Evolutionary conservation across 2,329 filamentous ascomycete genomes (phyloP).

Genomic region (Xylaria arbuscula): DNA sequence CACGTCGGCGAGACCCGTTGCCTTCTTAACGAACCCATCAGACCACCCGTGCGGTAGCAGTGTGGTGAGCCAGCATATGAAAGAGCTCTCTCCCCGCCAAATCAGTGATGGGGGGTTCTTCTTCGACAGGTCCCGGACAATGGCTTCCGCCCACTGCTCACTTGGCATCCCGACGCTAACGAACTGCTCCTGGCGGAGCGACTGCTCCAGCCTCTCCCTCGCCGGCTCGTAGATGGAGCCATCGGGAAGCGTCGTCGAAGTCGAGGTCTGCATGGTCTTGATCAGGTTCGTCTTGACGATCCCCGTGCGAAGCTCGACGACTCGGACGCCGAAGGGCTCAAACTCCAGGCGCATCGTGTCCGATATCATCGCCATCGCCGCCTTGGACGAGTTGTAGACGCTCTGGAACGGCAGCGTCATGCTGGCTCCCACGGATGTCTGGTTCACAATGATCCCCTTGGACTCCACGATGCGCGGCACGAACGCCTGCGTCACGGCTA

Average conservation of each 20-base stretch:
- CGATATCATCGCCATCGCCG: constrained; percentile 57
- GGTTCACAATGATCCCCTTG: constrained; percentile 53
- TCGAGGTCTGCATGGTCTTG: constrained; percentile 40
- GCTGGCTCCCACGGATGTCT: constrained; percentile 50
- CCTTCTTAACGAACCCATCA: constrained; percentile 4
- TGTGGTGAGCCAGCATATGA: constrained; percentile 3
- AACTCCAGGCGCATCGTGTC: constrained; percentile 59
- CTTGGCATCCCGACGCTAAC: constrained; percentile 3
- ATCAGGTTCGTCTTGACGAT: constrained; percentile 36
- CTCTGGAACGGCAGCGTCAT: constrained; percentile 49
- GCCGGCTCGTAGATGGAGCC: constrained; percentile 39
- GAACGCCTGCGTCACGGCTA: constrained; percentile 53
- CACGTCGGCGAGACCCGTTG: constrained; percentile 2
- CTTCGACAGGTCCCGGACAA: constrained; percentile 7
- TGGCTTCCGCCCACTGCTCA: constrained; percentile 11
- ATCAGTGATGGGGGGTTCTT: constrained; percentile 1
- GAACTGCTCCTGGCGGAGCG: constrained; percentile 21
- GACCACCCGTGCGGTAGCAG: constrained; percentile 7
- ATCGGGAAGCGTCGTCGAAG: constrained; percentile 37
- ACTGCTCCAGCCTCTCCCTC: constrained; percentile 2
- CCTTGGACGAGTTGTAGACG: constrained; percentile 54
- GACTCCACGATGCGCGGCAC: constrained; percentile 45
- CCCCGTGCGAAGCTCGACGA: constrained; percentile 55
- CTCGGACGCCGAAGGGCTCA: constrained; percentile 57
- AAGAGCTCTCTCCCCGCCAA: constrained; percentile 4